Evolutionary conservation across 1,284 basidiomycete species (phyloP), one percentile per base, ranked within the genome.

Genomic region (Gomphus sp.): DNA sequence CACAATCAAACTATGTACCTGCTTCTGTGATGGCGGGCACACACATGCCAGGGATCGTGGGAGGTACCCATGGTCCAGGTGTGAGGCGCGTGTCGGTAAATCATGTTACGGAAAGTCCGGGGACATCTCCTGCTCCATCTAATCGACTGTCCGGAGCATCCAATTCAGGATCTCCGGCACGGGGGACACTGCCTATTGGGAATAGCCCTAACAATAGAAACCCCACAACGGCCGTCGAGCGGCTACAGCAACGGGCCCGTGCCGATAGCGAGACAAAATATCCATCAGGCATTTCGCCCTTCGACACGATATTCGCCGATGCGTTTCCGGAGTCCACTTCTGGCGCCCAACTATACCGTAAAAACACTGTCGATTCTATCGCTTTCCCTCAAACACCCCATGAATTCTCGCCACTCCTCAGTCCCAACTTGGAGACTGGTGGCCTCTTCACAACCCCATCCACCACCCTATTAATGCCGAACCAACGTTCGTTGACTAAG

Each of bases 371-470:
- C 11, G 48, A 41, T 4, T 51, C 56, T 9, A 4, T 28, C 22
- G 9, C n/a, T 11, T 58, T 58, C 33, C 57, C 57, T 12, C 22
- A 52, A 18, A 58, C 57, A 36, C 57, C 57, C 1, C 52, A 58
- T 8, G 57, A 58, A 22, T 58, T 48, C 41, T 52, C 57, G 1
- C 57, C 57, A 2, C 36, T 58, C 41, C 11, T 45, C 22, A 58
- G 36, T 11, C 57, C 57, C 11, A 31, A 12, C 41, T 10, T 28
- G 12, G 12, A 25, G 18, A 14, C 16, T 1, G 25, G 28, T 43
- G 36, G n/a, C 41, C 25, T 18, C 18, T 8, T 33, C 41, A 14
- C n/a, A 5, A 7, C 41, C 10, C 33, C 52, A 8, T n/a, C 33
- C 16, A 41, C 14, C n/a, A 10, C 31, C 5, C 12, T 55, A 43